Evolutionary conservation across 805 yeast species (phyloP), one percentile per base, ranked within the genome.

Genomic region (Sugiyamaella qingdaonensis): DNA sequence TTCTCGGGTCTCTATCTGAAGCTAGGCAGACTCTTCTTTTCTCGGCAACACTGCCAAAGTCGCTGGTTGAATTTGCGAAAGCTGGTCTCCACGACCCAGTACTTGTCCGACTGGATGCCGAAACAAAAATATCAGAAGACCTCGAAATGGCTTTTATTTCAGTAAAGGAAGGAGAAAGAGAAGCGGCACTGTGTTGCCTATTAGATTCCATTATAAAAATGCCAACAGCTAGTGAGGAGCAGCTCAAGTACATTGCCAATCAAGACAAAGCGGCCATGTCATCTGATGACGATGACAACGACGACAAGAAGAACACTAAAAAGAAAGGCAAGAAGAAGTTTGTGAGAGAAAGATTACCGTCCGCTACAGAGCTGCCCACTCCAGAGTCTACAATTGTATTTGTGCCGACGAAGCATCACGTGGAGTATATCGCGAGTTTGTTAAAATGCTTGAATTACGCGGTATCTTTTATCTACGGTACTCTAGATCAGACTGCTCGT

Each of bases 331-430:
- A 13, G 65, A 61, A 60, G 43, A 58, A 56, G 50, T 44, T 31
- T 32, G 46, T 35, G 43, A 31, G 79, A 58, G 80, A 77, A 54
- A 78, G 82, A 60, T 72, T 85, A 44, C 92, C 95, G 5, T 79
- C 84, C 1, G 96, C 96, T 0, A 86, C 84, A 62, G 91, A 84
- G 54, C 71, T 92, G 55, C 97, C 97, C 1, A 85, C 95, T 2
- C 83, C 83, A 54, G 74, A 80, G 57, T 88, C 98, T 2, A 94
- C 99, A 1, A 90, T 94, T 60, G 79, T 94, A 2, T 94, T 94
- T 63, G 97, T 89, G 7, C 99, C 98, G 46, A 94, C 99, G 0
- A 86, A 90, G 71, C 99, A 94, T 72, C 99, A 94, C 70, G 99
- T 94, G 19, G 99, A 94, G 71, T 95, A 89, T 66, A 77, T 94